A percentile compares a stretch with the other conserved stretches of the same genome.
These are phyloP conservation scores for Venturia aucupariae DNA, from an alignment of 2,329 filamentous ascomycete genomes.

Conservation along the genomic window DNA sequence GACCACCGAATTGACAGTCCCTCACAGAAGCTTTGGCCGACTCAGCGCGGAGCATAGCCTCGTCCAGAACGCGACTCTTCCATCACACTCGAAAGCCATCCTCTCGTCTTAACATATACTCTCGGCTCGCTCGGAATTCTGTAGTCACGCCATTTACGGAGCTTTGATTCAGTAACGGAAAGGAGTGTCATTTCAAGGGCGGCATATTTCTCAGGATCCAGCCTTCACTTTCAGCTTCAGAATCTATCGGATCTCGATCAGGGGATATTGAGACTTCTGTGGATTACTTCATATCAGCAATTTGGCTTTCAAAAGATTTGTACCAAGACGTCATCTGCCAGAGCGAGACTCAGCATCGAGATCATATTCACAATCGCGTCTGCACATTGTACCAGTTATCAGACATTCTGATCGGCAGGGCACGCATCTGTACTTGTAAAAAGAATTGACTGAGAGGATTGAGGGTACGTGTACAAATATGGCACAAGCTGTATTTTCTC, in stretches of 20 bases:
- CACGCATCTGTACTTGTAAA: conserved; percentile 2
- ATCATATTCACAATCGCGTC: conserved; percentile 6
- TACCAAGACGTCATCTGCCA: neutral
- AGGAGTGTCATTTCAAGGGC: neutral
- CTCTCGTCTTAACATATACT: neutral
- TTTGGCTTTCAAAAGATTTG: neutral
- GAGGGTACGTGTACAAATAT: conserved; percentile 10
- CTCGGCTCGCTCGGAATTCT: neutral
- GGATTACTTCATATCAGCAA: conserved; percentile 6
- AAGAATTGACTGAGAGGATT: neutral
- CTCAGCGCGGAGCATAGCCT: neutral
- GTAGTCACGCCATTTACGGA: neutral
- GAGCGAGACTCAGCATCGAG: neutral
- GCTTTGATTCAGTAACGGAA: neutral
- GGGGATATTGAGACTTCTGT: neutral
- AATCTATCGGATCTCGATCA: neutral
- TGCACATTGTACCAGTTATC: conserved; percentile 1
- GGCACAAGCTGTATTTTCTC: conserved; percentile 8
- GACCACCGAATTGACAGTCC: neutral
- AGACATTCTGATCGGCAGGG: neutral
- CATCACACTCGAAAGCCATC: neutral
- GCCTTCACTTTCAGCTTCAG: neutral
- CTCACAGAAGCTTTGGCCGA: neutral
- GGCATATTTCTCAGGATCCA: neutral
- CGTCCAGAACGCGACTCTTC: neutral